Evolutionary conservation across 768 basidiomycete species (phyloP).

Genomic region (Thelephora ganbajun): DNA sequence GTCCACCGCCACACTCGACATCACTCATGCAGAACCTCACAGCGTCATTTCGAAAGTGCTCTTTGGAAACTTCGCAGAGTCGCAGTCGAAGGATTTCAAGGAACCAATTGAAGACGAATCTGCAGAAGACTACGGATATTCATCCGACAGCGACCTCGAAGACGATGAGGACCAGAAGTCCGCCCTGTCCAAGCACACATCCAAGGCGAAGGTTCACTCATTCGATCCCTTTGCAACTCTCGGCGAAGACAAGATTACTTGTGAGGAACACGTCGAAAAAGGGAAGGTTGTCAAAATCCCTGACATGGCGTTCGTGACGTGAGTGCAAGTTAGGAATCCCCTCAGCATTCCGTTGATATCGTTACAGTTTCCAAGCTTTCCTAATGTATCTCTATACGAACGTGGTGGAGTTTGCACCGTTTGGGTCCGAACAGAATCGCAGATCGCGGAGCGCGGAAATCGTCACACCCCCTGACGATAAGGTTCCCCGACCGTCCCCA

Average conservation of each 20-base stretch:
- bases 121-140: constrained; percentile 15
- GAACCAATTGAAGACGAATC: neutral
- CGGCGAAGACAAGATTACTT: too few relatives aligned
- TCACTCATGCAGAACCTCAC: neutral
- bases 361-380: constrained; percentile 8
- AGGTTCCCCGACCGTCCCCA: constrained; percentile 19
- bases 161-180: constrained; percentile 8
- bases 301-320: neutral
- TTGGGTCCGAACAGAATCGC: constrained; percentile 4
- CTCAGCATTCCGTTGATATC: neutral
- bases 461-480: neutral
- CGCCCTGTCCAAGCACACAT: too few relatives aligned
- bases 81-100: neutral
- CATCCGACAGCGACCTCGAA: constrained; percentile 22
- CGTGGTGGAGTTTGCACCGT: constrained; percentile 7
- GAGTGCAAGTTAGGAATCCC: neutral
- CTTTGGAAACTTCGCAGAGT: neutral
- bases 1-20: constrained; percentile 2
- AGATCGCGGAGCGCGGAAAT: neutral
- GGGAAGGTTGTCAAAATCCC: neutral
- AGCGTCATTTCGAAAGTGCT: neutral
- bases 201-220: too few relatives aligned
- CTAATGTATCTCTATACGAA: constrained; percentile 9
- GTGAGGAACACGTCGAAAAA: too few relatives aligned
- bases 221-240: too few relatives aligned